phyloP scores from a whole-genome alignment of 1,284 basidiomycete species.

The Exobasidium rhododendri region DNA sequence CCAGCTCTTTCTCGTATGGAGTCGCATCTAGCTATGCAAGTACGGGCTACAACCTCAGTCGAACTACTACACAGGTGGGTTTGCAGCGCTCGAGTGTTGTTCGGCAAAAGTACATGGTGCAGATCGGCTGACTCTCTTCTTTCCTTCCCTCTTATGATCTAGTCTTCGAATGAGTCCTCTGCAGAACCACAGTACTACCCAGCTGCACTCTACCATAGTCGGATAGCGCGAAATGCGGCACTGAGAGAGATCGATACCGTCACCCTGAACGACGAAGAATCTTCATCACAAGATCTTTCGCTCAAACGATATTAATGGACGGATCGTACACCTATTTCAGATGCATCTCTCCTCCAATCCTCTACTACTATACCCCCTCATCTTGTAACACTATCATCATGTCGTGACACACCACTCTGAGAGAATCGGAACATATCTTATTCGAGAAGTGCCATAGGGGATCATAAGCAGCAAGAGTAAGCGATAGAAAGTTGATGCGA shows the following conservation, averaged over 20 bases:
- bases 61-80: not conserved
- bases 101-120: too few relatives aligned
- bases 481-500: too few relatives aligned
- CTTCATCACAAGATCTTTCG: conserved; percentile 3
- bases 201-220: conserved; percentile 1
- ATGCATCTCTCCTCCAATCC: too few relatives aligned
- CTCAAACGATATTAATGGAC: conserved; percentile 5
- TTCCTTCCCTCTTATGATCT: not conserved
- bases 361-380: too few relatives aligned
- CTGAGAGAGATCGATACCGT: not conserved
- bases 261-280: conserved; percentile 7
- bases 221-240: not conserved
- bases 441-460: not conserved
- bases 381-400: not conserved
- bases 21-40: not conserved
- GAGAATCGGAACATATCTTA: not conserved
- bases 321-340: too few relatives aligned
- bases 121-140: not conserved
- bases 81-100: too few relatives aligned
- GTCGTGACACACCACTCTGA: not conserved
- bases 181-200: conserved; percentile 3
- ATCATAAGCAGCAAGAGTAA: too few relatives aligned
- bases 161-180: not conserved
- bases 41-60: not conserved
- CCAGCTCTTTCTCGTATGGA: not conserved